Conservation (phyloP, 1,139 yeast species). For the Kodamaea fungicola region DNA sequence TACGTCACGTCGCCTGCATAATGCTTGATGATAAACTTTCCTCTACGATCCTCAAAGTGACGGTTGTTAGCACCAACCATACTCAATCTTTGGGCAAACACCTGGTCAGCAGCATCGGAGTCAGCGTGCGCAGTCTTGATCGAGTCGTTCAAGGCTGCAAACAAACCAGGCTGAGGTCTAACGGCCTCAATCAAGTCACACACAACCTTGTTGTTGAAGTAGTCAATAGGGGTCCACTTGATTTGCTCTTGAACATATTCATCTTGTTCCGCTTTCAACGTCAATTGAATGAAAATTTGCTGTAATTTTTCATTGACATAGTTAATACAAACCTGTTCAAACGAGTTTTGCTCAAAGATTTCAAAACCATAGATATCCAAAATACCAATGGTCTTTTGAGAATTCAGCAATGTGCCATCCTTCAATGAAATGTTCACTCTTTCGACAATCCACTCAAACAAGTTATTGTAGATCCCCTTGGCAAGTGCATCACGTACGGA, state of each 20-base stretch:
- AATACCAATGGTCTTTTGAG: conserved; percentile 78
- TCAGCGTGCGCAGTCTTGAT: conserved; percentile 99
- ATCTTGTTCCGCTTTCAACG: conserved; percentile 95
- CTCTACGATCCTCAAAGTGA: conserved; percentile 86
- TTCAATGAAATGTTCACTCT: conserved; percentile 74
- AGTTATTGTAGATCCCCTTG: conserved; percentile 86
- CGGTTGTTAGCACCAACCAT: conserved; percentile 75
- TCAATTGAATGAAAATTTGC: conserved; percentile 93
- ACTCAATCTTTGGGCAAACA: conserved; percentile 88
- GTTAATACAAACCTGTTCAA: conserved; percentile 95
- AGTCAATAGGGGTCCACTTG: conserved; percentile 96
- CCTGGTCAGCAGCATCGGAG: conserved; percentile 93
- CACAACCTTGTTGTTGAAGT: conserved; percentile 93
- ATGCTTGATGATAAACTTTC: conserved; percentile 88
- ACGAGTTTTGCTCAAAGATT: conserved; percentile 92
- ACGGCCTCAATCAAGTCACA: conserved; percentile 94
- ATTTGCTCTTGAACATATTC: conserved; percentile 94
- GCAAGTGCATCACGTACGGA: conserved; percentile 96
- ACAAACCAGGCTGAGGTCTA: conserved; percentile 90
- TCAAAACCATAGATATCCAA: conserved; percentile 98
- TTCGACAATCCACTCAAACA: conserved; percentile 97
- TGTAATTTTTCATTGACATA: conserved; percentile 96
- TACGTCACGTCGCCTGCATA: conserved; percentile 98
- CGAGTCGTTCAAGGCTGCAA: conserved; percentile 95
- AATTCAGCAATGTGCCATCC: conserved; percentile 24